Evolutionary conservation across 345 rosid species (phyloP).

Genomic region (Euphorbia peplus): DNA sequence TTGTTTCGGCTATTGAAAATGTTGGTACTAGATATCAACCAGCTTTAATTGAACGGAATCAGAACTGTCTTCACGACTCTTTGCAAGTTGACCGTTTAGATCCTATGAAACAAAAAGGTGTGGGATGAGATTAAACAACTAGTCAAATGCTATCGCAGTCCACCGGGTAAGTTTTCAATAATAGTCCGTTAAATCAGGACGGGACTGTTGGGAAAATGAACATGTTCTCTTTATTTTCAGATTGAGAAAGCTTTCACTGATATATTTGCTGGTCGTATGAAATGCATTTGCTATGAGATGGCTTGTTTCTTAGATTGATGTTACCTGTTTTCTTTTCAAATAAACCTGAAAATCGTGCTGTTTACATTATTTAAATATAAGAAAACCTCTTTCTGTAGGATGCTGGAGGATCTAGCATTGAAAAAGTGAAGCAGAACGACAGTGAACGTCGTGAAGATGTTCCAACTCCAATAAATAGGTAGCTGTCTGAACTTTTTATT

Average conservation of each 20-base stretch:
- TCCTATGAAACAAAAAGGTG: not conserved
- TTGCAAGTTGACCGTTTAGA: not conserved
- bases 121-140: not conserved
- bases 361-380: not conserved
- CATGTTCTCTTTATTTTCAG: not conserved
- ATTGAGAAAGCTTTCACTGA: not conserved
- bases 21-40: not conserved
- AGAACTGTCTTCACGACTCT: not conserved
- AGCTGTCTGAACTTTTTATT: conserved; percentile 6
- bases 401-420: conserved; percentile 42
- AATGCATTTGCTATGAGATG: conserved; percentile 4
- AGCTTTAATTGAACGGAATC: not conserved
- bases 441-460: conserved; percentile 68
- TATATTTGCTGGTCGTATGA: conserved; percentile 6
- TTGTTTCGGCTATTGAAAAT: not conserved
- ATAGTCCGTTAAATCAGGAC: not conserved
- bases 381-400: conserved; percentile 47
- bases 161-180: not conserved
- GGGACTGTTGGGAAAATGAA: not conserved
- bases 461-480: conserved; percentile 61
- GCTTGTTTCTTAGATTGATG: conserved; percentile 1
- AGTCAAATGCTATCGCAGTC: not conserved
- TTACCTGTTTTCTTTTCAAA: not conserved
- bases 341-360: not conserved
- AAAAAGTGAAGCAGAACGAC: conserved; percentile 52